phyloP scores from a whole-genome alignment of 164 flowering plant species.

The Macadamia integrifolia region DNA sequence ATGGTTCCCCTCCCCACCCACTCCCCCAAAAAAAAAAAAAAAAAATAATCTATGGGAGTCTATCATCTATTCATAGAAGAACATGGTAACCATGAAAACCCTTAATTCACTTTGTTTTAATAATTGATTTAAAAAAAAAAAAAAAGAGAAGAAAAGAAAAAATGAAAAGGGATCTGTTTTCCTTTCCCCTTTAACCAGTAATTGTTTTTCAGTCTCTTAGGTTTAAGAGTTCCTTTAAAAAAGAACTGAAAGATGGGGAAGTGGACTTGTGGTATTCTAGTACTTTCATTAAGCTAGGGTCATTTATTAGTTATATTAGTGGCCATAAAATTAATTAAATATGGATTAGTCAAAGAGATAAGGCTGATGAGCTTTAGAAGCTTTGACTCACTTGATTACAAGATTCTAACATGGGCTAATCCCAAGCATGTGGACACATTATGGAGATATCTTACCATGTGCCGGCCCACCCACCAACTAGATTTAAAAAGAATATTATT shows the following conservation, averaged over 20 bases:
- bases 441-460: constrained; percentile 44
- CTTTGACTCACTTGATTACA: constrained; percentile 3
- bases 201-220: neutral
- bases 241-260: too few species aligned
- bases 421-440: constrained; percentile 54
- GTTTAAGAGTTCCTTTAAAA: too few species aligned
- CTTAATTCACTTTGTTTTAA: too few species aligned
- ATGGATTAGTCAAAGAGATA: neutral
- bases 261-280: too few species aligned
- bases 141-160: neutral
- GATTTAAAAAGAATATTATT: constrained; percentile 11
- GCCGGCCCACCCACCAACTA: constrained; percentile 26
- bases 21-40: too few species aligned
- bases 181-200: too few species aligned
- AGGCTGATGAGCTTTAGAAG: neutral
- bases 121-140: too few species aligned
- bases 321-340: neutral
- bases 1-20: neutral
- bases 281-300: neutral
- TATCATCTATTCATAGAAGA: too few species aligned
- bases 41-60: too few species aligned
- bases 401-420: constrained; percentile 30
- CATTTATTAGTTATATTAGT: neutral
- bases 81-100: too few species aligned
- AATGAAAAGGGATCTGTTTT: neutral